phyloP scores from a whole-genome alignment of 2,329 filamentous ascomycete species.

The Clarireedia monteithiana region DNA sequence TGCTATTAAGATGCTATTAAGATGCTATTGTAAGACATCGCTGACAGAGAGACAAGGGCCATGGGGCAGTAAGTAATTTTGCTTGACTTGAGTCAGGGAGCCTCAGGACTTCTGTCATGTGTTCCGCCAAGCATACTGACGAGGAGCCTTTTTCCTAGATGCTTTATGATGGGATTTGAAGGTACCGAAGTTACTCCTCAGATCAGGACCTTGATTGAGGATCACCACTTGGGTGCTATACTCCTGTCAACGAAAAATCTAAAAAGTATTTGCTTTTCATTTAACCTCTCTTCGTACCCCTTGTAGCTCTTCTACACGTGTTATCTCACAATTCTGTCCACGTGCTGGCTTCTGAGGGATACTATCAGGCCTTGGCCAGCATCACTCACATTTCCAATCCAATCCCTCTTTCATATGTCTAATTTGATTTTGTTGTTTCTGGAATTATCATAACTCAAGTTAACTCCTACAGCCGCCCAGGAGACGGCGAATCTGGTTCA shows the following conservation, averaged over 20 bases:
- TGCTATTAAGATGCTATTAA: constrained; percentile 1
- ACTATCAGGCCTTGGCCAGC: too few relatives aligned
- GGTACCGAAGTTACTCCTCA: constrained; percentile 77
- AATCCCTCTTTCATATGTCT: not conserved
- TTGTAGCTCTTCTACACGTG: not conserved
- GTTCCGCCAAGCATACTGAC: not conserved
- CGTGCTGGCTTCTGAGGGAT: not conserved
- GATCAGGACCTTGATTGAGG: constrained; percentile 71
- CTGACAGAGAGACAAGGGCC: constrained; percentile 37
- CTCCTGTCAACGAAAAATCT: constrained; percentile 77
- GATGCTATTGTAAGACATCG: constrained; percentile 9
- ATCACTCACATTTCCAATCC: not conserved
- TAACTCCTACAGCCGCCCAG: constrained; percentile 61
- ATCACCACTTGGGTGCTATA: constrained; percentile 83
- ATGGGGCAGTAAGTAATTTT: constrained; percentile 61
- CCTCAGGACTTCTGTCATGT: not conserved
- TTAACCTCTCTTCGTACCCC: not conserved
- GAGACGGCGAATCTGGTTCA: constrained; percentile 83
- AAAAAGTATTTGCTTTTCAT: constrained; percentile 50
- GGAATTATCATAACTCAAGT: constrained; percentile 8
- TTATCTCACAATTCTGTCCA: not conserved
- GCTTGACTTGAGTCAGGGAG: constrained; percentile 47
- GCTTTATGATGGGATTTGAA: constrained; percentile 55
- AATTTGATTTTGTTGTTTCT: not conserved
- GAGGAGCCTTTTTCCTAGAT: not conserved